phyloP scores from a whole-genome alignment of 345 rosid genomes.

The Erodium maritimum region DNA sequence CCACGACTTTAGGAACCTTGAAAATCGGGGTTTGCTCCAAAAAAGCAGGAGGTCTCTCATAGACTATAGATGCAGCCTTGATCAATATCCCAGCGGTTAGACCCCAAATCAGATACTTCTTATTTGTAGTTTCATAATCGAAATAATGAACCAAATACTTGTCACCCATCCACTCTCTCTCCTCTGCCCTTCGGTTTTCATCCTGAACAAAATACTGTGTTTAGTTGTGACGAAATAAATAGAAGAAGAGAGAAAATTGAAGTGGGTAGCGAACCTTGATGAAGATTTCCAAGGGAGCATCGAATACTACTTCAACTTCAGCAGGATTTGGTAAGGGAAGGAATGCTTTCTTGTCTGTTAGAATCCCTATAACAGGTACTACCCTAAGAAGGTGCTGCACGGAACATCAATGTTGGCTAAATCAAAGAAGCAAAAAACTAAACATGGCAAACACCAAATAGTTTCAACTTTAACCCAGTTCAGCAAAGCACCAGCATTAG shows the following conservation, averaged over 20 bases:
- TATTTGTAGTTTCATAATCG: conserved; percentile 23
- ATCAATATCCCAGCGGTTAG: conserved; percentile 59
- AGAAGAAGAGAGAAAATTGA: not conserved
- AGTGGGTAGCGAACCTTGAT: conserved; percentile 37
- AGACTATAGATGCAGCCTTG: conserved; percentile 45
- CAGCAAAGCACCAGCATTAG: not conserved
- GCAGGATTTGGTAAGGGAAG: conserved; percentile 56
- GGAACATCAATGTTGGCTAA: conserved; percentile 11
- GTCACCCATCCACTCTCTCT: conserved; percentile 39
- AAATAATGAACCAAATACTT: conserved; percentile 44
- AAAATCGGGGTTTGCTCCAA: conserved; percentile 40
- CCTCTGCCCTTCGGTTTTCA: conserved; percentile 40
- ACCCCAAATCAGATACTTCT: conserved; percentile 46
- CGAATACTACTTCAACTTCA: conserved; percentile 83
- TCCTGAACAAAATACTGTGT: conserved; percentile 18
- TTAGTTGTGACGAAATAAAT: not conserved
- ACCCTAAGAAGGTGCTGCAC: conserved; percentile 87
- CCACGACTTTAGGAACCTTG: conserved; percentile 14
- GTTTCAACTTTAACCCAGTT: not conserved
- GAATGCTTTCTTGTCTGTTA: conserved; percentile 39
- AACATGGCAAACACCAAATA: not conserved
- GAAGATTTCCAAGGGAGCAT: conserved; percentile 91
- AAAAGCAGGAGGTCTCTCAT: conserved; percentile 42
- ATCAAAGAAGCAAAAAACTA: not conserved
- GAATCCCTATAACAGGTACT: conserved; percentile 75